Evolutionary conservation across 805 yeast genomes (phyloP).

Genomic region (Cyberlindnera petersonii): DNA sequence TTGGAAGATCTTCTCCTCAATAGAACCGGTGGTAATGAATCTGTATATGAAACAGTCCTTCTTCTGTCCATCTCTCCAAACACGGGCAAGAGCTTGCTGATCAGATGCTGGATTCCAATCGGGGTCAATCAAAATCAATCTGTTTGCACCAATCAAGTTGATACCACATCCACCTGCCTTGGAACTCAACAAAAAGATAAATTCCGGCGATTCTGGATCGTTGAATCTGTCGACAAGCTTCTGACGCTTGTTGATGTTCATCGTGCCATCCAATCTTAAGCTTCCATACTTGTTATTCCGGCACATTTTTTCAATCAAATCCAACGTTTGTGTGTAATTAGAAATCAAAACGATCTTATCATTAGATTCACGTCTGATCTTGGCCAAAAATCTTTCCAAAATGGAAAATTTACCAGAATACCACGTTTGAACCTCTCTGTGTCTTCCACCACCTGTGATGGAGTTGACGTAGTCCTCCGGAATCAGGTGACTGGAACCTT

Average conservation of each 20-base stretch:
- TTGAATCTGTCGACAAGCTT: conserved; percentile 88
- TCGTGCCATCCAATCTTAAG: conserved; percentile 85
- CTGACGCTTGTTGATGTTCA: conserved; percentile 89
- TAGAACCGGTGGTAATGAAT: conserved; percentile 90
- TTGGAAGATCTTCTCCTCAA: conserved; percentile 94
- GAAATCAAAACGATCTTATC: conserved; percentile 95
- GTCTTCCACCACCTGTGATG: conserved; percentile 47
- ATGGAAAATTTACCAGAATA: conserved; percentile 84
- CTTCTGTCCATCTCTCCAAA: conserved; percentile 99
- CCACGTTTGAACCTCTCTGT: conserved; percentile 72
- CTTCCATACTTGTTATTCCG: conserved; percentile 69
- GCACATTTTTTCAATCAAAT: conserved; percentile 84
- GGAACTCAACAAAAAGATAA: conserved; percentile 83
- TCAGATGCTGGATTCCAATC: conserved; percentile 99
- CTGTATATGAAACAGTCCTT: conserved; percentile 94
- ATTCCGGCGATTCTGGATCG: conserved; percentile 84
- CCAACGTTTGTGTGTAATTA: conserved; percentile 92
- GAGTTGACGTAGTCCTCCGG: conserved; percentile 69
- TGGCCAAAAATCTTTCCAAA: conserved; percentile 75
- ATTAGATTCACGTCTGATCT: conserved; percentile 75
- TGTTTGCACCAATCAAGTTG: conserved; percentile 92
- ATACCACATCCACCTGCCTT: conserved; percentile 99
- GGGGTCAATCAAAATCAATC: conserved; percentile 80
- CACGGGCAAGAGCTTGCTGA: conserved; percentile 95
- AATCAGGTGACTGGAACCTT: conserved; percentile 57